Conservation (phyloP, 2,329 filamentous ascomycete genomes). For the Botrytis hyacinthi region DNA sequence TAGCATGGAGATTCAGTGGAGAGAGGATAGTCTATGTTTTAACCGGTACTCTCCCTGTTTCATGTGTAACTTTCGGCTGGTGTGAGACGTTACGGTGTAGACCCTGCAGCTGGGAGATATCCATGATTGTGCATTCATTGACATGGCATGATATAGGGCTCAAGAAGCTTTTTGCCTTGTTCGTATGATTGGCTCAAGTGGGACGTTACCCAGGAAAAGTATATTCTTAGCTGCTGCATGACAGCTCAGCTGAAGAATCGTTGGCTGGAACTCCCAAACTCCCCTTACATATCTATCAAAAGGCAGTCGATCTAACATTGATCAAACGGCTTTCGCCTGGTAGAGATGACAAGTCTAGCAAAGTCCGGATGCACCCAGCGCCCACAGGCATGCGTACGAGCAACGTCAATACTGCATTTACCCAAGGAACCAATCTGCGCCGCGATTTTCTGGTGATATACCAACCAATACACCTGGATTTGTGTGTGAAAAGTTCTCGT, state of each 20-base stretch:
- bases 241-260: constrained; percentile 8
- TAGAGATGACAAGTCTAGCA: background rate
- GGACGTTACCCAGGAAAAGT: background rate
- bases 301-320: background rate
- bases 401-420: background rate
- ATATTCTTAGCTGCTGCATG: constrained; percentile 6
- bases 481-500: background rate
- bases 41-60: background rate
- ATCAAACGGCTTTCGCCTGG: background rate
- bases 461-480: background rate
- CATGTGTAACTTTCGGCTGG: background rate
- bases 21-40: background rate
- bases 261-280: background rate
- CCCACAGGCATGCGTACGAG: background rate
- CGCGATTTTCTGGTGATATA: background rate
- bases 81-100: constrained; percentile 12
- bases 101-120: constrained; percentile 11
- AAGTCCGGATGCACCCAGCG: background rate
- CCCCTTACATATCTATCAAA: background rate
- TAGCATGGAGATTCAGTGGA: background rate
- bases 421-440: background rate
- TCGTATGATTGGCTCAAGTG: background rate
- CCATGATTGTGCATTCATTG: background rate
- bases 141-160: background rate
- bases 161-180: background rate